phyloP scores from a whole-genome alignment of 169 alveolate species.

The Plasmodium blacklocki region DNA sequence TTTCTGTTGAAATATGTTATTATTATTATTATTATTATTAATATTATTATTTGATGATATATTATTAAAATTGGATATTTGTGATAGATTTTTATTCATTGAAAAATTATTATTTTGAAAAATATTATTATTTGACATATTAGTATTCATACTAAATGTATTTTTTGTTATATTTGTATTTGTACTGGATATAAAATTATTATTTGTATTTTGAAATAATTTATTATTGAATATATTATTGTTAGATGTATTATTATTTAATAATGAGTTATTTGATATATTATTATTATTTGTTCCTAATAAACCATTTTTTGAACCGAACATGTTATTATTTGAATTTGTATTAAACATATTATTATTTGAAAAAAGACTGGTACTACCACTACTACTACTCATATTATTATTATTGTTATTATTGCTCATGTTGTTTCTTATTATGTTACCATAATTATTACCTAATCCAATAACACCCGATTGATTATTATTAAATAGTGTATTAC shows the following conservation, averaged over 20 bases:
- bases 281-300: neutral
- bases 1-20: too few relatives aligned
- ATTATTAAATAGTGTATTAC: conserved; percentile 11
- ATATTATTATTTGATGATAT: too few relatives aligned
- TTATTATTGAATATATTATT: too few relatives aligned
- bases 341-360: neutral
- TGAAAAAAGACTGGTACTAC: neutral
- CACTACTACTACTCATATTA: neutral
- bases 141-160: too few relatives aligned
- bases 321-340: neutral
- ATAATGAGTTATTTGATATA: neutral
- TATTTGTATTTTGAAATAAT: too few relatives aligned
- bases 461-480: neutral
- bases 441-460: conserved; percentile 16
- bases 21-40: too few relatives aligned
- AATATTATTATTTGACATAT: too few relatives aligned
- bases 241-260: neutral
- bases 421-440: neutral
- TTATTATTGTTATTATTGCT: neutral
- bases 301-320: conserved; percentile 6
- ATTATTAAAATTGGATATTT: too few relatives aligned
- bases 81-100: too few relatives aligned
- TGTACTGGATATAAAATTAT: too few relatives aligned
- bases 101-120: too few relatives aligned
- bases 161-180: too few relatives aligned